phyloP scores from a whole-genome alignment of 495 filamentous ascomycete genomes.

The Aspergillus haitiensis region DNA sequence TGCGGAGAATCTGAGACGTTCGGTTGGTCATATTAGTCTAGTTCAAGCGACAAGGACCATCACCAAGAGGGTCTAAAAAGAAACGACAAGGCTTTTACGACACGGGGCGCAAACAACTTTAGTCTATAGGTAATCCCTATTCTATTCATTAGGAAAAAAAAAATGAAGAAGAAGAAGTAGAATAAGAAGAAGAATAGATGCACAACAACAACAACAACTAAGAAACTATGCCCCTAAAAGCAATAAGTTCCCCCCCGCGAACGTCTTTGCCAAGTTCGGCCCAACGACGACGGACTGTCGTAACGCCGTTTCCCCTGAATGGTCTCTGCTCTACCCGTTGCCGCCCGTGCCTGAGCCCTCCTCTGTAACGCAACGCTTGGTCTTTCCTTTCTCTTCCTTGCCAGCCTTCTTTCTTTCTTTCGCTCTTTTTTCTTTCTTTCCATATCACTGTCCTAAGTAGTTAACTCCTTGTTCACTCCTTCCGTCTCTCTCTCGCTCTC shows the following conservation, averaged over 20 bases:
- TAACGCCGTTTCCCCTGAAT: slow-evolving; percentile 4
- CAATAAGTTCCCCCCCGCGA: neutral
- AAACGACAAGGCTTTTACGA: no score
- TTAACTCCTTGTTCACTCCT: neutral
- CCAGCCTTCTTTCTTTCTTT: slow-evolving; percentile 7
- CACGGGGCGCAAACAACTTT: no score
- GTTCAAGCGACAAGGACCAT: neutral
- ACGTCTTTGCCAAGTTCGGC: neutral
- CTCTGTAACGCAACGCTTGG: no score
- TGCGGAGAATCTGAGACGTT: neutral
- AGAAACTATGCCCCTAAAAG: neutral
- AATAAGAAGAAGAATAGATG: no score
- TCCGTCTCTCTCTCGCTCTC: slow-evolving; percentile 12
- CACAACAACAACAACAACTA: no score
- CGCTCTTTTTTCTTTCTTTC: slow-evolving; percentile 6
- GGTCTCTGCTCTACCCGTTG: neutral
- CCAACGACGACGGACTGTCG: neutral
- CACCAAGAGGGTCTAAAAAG: neutral
- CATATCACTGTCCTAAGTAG: neutral
- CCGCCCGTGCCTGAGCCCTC: no score
- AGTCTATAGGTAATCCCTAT: no score
- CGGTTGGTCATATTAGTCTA: neutral
- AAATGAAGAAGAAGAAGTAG: no score
- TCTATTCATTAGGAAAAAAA: no score
- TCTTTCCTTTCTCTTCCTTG: slow-evolving; percentile 7